Evolutionary conservation across 2,329 filamentous ascomycete genomes (phyloP).

Genomic region (Thielaviopsis populi): DNA sequence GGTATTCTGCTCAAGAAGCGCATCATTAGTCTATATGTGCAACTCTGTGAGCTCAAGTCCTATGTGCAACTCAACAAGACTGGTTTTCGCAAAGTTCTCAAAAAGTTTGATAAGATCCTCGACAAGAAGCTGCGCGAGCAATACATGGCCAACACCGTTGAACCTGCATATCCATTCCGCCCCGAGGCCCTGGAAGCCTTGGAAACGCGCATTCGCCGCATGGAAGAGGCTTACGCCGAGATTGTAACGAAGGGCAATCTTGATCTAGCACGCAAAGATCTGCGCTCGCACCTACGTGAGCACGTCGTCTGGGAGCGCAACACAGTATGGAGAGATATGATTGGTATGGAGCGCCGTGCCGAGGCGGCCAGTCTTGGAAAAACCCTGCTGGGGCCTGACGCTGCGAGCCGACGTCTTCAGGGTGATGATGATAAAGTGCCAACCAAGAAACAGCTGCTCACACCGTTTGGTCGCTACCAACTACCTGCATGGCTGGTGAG

Average conservation of each 20-base stretch:
- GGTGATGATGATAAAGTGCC: constrained; percentile 60
- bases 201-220: constrained; percentile 53
- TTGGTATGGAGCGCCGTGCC: constrained; percentile 87
- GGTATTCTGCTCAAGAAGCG: constrained; percentile 85
- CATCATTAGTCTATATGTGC: constrained; percentile 74
- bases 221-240: constrained; percentile 68
- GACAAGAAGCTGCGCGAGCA: constrained; percentile 62
- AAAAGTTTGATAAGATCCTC: constrained; percentile 96
- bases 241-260: constrained; percentile 72
- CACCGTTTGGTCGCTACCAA: constrained; percentile 62
- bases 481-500: constrained; percentile 74
- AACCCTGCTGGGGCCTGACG: constrained; percentile 62
- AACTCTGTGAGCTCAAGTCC: constrained; percentile 86
- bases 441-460: constrained; percentile 52
- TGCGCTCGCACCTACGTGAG: constrained; percentile 80
- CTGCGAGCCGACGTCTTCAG: constrained; percentile 55
- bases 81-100: constrained; percentile 88
- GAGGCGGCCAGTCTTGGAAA: constrained; percentile 86
- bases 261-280: constrained; percentile 61
- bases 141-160: constrained; percentile 63
- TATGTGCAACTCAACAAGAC: constrained; percentile 94
- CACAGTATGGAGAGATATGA: constrained; percentile 97
- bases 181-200: constrained; percentile 54
- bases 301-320: constrained; percentile 99
- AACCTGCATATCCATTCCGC: constrained; percentile 68